phyloP scores from a whole-genome alignment of 1,284 basidiomycete genomes.

The Thecaphora frezii region DNA sequence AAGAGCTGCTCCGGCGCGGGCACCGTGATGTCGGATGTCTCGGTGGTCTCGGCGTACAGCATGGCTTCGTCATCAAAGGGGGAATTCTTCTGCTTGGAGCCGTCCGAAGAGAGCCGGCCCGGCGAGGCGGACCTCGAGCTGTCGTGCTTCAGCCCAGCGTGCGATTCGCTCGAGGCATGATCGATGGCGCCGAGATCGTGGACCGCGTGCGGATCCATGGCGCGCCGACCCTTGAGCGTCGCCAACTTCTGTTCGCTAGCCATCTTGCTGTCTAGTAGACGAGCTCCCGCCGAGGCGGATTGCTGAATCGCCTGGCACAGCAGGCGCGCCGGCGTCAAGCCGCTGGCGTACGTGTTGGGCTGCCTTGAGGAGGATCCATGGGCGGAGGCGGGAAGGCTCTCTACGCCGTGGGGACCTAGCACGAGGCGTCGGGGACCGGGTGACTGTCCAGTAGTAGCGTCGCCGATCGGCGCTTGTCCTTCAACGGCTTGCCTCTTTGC shows the following conservation, averaged over 20 bases:
- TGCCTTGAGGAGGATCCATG: conserved; percentile 16
- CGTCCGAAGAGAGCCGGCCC: conserved; percentile 15
- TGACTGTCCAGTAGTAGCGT: conserved; percentile 12
- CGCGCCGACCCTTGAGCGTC: background rate
- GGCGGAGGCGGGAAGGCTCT: conserved; percentile 6
- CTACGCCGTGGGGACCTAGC: conserved; percentile 22
- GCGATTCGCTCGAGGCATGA: background rate
- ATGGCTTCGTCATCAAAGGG: conserved; percentile 37
- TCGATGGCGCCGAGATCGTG: too few species aligned
- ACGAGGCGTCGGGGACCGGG: conserved; percentile 13
- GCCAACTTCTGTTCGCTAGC: background rate
- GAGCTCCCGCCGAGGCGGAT: conserved; percentile 29
- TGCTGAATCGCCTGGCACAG: conserved; percentile 39
- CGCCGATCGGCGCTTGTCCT: conserved; percentile 12
- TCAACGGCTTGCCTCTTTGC: conserved; percentile 22
- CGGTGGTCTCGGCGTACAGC: conserved; percentile 37
- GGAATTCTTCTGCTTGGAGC: conserved; percentile 19
- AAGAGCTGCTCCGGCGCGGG: conserved; percentile 30
- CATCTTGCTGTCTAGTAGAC: conserved; percentile 15
- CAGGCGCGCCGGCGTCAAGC: conserved; percentile 30
- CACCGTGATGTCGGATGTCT: conserved; percentile 34
- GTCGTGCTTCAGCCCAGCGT: background rate
- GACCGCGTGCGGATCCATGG: too few species aligned
- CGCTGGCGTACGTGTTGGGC: conserved; percentile 29
- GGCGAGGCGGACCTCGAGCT: background rate